Evolutionary conservation across 2,329 filamentous ascomycete species (phyloP).

Genomic region (Neoarthrinium moseri): DNA sequence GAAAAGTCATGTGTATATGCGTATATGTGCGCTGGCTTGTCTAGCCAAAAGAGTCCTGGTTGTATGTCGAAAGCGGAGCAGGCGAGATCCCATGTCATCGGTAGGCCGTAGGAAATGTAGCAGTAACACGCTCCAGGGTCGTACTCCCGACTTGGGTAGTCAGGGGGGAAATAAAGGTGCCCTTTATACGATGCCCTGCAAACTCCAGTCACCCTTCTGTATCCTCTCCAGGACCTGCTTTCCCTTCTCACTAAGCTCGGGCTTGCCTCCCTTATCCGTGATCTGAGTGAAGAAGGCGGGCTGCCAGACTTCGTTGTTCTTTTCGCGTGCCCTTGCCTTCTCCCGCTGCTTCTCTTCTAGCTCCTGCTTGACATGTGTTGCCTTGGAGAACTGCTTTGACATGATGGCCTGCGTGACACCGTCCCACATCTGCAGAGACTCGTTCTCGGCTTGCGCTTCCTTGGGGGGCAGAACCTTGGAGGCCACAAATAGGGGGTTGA

Average conservation of each 20-base stretch:
- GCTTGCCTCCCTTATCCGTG: conserved; percentile 54
- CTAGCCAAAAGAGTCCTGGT: neutral
- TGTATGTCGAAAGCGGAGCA: neutral
- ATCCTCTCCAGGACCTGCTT: conserved; percentile 48
- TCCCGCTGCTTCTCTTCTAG: conserved; percentile 87
- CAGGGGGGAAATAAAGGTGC: no score
- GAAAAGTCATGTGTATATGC: conserved; percentile 4
- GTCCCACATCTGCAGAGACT: conserved; percentile 85
- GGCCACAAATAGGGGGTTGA: conserved; percentile 77
- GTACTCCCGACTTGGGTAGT: no score
- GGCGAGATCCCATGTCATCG: no score
- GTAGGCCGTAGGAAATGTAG: no score
- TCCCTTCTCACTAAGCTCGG: conserved; percentile 55
- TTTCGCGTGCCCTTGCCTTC: conserved; percentile 78
- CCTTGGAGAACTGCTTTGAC: conserved; percentile 77
- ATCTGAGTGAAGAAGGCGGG: conserved; percentile 82
- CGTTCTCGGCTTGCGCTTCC: conserved; percentile 80
- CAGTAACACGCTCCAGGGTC: no score
- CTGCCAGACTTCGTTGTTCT: conserved; percentile 67
- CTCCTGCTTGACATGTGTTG: conserved; percentile 84
- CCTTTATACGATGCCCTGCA: conserved; percentile 40
- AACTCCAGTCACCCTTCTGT: conserved; percentile 52
- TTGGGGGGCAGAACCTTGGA: conserved; percentile 77
- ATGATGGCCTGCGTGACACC: conserved; percentile 84
- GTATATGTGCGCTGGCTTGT: neutral